These are phyloP conservation scores for Phaeophleospora eucalypticola DNA, from an alignment of 2,329 filamentous ascomycete genomes.

Conservation along the genomic window DNA sequence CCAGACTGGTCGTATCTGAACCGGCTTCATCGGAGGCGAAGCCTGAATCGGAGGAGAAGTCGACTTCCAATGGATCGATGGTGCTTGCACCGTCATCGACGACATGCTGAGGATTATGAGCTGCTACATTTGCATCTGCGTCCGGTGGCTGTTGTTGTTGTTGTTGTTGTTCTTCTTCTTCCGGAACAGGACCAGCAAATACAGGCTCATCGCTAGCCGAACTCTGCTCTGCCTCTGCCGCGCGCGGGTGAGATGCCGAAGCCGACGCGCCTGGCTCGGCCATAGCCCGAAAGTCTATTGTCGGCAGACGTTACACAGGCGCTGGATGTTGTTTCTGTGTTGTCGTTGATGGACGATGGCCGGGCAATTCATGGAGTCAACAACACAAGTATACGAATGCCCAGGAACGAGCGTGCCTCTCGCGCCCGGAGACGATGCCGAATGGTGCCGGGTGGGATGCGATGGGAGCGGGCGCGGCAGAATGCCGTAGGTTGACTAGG, in stretches of 20 bases:
- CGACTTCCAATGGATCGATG: slow-evolving; percentile 9
- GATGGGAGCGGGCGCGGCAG: no score
- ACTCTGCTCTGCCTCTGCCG: background rate
- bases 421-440: background rate
- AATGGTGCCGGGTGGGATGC: background rate
- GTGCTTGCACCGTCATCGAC: slow-evolving; percentile 1
- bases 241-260: background rate
- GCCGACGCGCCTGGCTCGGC: background rate
- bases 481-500: background rate
- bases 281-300: background rate
- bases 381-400: no score
- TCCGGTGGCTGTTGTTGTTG: no score
- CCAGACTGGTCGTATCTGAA: slow-evolving; percentile 15
- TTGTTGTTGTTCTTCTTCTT: background rate
- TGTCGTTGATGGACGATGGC: no score
- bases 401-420: no score
- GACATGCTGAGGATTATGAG: no score
- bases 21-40: slow-evolving; percentile 12
- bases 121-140: no score
- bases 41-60: slow-evolving; percentile 11
- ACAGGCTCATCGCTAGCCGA: background rate
- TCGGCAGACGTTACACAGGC: no score
- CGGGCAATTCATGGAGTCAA: no score
- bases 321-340: no score
- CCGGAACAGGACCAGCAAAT: background rate